Base-by-base conservation (phyloP, 331 rosid species). In the Prunus yedoensis region DNA sequence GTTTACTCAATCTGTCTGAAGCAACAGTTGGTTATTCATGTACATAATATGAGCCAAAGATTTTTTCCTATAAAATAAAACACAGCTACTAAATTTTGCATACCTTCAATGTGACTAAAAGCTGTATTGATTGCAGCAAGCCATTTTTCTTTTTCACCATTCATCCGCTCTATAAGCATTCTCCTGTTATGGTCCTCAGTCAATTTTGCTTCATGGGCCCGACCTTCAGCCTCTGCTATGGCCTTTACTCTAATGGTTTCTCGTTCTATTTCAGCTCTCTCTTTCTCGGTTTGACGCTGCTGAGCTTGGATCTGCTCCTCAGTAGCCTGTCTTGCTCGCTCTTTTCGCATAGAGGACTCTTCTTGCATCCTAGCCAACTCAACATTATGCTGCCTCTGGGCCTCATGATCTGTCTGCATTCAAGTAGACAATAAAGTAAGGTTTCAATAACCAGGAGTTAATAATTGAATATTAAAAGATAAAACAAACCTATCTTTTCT, bases 331-430 rank as follows among this genome's bases (percentile, higher is more conserved):
- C 93, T 89, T 32, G 93, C 91, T 77, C 79, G 90, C 85, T 95
- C 98, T 81, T 92, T 91, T 73, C 99, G 86, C 73, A 81, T 71
- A 66, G 96, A 85, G 66, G 98, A 92, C 46, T 88, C 81, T 87
- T 95, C 99, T 91, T 95, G 99, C 98, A 92, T 89, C 86, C 80
- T 88, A 84, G 85, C 97, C 86, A 95, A 84, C 72, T 95, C 98
- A 84, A 86, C 90, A 78, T 95, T 95, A 85, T 92, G 89, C 12
- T 32, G 85, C 85, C 98, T 88, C 82, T 93, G 97, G 70, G 88
- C 83, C 86, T 93, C 97, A 80, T 92, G 97, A 71, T 92, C 96
- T 75, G 91, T 75, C 99, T 96, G 86, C 70, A 70, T 76, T 82
- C 58, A 62, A 20, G 11, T 51, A 70, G 57, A 52, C 62, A 71